Evolutionary conservation across 2,329 filamentous ascomycete species (phyloP), one percentile per base, ranked within the genome.

Genomic region (Cladosporium sp.): DNA sequence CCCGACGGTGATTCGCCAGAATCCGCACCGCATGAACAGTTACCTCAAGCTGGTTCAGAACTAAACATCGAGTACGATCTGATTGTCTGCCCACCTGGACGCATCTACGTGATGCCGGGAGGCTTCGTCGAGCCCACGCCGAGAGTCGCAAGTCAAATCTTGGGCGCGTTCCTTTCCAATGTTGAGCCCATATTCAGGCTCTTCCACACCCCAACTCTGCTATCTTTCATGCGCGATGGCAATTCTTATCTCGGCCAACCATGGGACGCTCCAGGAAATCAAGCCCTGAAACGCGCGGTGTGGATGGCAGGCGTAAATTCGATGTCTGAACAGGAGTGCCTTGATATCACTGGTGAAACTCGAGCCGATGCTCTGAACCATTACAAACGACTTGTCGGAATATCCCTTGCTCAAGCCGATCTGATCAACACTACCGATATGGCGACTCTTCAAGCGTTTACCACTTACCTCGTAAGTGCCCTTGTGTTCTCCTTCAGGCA

Each of bases 281-380:
- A 55, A 38, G 62, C 62, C 3, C 43, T 67, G 32, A 61, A 57
- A 43, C 59, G 59, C n/a, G 53, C 59, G 3, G 45, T 64, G 12
- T 65, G 57, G 54, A 66, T 64, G 43, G 59, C 64, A 15, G 64
- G 59, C 2, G 53, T 59, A n/a, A 65, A 60, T 29, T 59, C 61
- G 11, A 50, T 64, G 13, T 57, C 55, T 4, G 60, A 67, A 18
- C 57, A 58, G 11, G 63, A 67, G 36, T 63, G 59, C 40, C 52
- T 55, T 19, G 39, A 19, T 2, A 45, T 45, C 1, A 59, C 57
- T 22, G 56, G 55, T 9, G 54, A 58, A 49, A 35, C 54, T 2
- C 51, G 55, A 43, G 33, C 50, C 6, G 54, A 59, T 36, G 45
- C 63, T 22, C 45, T 59, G 8, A 51, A 53, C 4, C 55, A 59